Base-by-base conservation (phyloP, 2,329 filamentous ascomycete genomes). In the Hypoxylon sp. region DNA sequence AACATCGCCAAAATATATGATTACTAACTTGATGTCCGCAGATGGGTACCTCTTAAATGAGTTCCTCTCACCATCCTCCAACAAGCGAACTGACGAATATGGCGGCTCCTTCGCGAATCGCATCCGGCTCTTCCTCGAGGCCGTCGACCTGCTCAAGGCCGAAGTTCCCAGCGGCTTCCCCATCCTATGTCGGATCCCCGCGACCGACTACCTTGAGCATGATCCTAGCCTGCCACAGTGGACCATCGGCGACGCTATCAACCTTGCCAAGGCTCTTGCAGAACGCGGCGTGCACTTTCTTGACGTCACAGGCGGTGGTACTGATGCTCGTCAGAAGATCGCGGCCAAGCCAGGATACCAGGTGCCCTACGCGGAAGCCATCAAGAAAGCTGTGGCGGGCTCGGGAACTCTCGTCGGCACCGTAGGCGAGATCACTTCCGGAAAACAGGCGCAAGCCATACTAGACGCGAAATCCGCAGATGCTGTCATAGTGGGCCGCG, bases 121-220 rank as follows among this genome's bases (percentile, higher is more conserved):
- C 7, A 75, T 74, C 55, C 78, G 82, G 3, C 74, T 84, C 5
- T 51, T 65, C 58, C 52, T 71, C 54, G 70, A 72, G 41, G 47
- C 50, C 39, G 65, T 72, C 7, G 69, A 71, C 60, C 62, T 72
- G 6, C 60, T 68, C 41, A 54, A 57, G 16, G 65, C 66, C 46
- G 66, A 71, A 21, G 64, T 63, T 9, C 69, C 69, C 12, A 11
- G 12, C 16, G 57, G 34, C 12, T 70, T 63, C 54, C 92, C 92
- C 0, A 81, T 95, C 0, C 90, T 94, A 74, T 81, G 92, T 9
- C 87, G 92, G 23, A 85, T 95, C 69, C 90, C 86, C n/a, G 90
- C 89, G 0, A 90, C 88, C 0, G 92, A 95, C 74, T 94, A 90
- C 90, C 83, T 94, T 0, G 89, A 93, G 63, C 81, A 85, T 61